phyloP scores from a whole-genome alignment of 129 eudicot genomes.

The Lactuca sativa region DNA sequence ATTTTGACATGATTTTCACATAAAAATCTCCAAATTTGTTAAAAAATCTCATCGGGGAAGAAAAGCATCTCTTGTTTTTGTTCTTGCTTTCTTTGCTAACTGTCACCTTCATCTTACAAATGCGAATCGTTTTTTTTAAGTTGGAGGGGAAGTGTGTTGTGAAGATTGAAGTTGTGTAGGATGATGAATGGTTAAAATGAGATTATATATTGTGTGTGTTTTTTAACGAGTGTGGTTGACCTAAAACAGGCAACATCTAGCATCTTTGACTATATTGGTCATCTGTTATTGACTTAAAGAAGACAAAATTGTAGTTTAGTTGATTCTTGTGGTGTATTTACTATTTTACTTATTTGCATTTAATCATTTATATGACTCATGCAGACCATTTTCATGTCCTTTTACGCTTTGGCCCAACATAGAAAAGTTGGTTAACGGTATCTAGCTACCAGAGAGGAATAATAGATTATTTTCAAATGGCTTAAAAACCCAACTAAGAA shows the following conservation, averaged over 20 bases:
- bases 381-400: slow-evolving; percentile 21
- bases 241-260: not conserved
- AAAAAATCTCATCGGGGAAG: slow-evolving; percentile 34
- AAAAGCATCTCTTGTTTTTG: slow-evolving; percentile 14
- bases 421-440: not conserved
- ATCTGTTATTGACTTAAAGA: not conserved
- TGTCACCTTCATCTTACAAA: slow-evolving; percentile 22
- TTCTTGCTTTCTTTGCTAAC: slow-evolving; percentile 12
- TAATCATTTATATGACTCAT: not conserved
- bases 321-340: slow-evolving; percentile 12
- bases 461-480: not conserved
- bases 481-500: not conserved
- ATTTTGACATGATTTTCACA: slow-evolving; percentile 38
- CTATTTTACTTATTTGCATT: not conserved
- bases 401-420: slow-evolving; percentile 9
- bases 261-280: not conserved
- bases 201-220: slow-evolving; percentile 4
- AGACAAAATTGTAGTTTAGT: not conserved
- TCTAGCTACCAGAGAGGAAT: not conserved
- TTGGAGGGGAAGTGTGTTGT: slow-evolving; percentile 3
- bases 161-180: not conserved
- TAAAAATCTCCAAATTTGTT: slow-evolving; percentile 30
- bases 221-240: not conserved
- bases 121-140: not conserved
- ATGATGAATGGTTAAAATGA: slow-evolving; percentile 1